phyloP scores from a whole-genome alignment of 23 red algal genomes.

The Gracilaria domingensis region DNA sequence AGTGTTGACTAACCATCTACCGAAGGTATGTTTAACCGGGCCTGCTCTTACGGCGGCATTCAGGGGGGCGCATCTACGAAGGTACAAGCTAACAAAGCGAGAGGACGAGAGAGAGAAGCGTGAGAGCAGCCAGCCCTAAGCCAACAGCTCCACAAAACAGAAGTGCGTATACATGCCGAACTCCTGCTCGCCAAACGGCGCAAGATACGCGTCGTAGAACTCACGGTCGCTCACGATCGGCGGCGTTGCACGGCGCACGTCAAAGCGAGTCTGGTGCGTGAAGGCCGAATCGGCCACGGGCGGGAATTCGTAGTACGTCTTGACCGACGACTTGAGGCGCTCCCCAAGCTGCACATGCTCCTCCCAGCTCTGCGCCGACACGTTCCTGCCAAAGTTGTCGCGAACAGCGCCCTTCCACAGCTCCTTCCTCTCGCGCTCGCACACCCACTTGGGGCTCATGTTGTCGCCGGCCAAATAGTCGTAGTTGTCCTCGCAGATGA shows the following conservation, averaged over 20 bases:
- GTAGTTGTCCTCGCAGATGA: slow-evolving; percentile 59
- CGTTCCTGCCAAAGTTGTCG: slow-evolving; percentile 36
- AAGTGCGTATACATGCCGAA: slow-evolving; percentile 29
- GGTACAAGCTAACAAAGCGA: too few species aligned
- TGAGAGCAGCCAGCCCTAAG: too few species aligned
- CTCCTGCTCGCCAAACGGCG: neutral
- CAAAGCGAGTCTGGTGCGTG: neutral
- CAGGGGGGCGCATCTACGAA: too few species aligned
- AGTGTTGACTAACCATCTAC: too few species aligned
- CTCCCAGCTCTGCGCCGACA: slow-evolving; percentile 14
- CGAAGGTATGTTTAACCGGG: too few species aligned
- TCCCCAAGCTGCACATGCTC: slow-evolving; percentile 3
- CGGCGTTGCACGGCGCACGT: neutral
- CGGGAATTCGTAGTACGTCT: slow-evolving; percentile 34
- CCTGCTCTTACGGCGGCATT: too few species aligned
- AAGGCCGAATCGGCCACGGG: neutral
- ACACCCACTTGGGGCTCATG: slow-evolving; percentile 48
- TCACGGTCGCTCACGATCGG: neutral
- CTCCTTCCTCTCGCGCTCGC: neutral
- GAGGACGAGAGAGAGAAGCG: too few species aligned
- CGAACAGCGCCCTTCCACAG: neutral
- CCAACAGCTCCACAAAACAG: neutral
- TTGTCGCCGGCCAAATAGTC: slow-evolving; percentile 19
- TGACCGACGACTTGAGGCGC: neutral
- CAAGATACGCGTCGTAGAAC: neutral